phyloP scores from a whole-genome alignment of 345 rosid species.

The Isatis tinctoria region DNA sequence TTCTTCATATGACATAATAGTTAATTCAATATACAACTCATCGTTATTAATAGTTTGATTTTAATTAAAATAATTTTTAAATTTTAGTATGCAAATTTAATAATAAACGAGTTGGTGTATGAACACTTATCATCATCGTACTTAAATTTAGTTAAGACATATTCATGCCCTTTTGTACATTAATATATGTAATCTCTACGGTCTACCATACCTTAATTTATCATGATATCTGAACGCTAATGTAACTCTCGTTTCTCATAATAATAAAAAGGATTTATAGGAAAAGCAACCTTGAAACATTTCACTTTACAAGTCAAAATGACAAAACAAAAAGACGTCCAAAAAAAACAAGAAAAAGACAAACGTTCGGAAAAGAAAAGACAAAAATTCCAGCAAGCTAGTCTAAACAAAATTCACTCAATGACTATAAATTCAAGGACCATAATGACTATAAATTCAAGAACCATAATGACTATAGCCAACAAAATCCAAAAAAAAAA shows the following conservation, averaged over 20 bases:
- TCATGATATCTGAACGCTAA: neutral
- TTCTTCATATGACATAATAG: neutral
- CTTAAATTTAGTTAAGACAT: neutral
- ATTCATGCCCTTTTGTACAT: neutral
- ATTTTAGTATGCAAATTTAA: no score
- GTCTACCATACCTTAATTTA: no score
- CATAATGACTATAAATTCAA: neutral
- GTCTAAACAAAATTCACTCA: neutral
- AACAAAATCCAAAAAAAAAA: neutral
- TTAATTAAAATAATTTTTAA: no score
- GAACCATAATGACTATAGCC: slow-evolving; percentile 1
- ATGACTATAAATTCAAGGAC: neutral
- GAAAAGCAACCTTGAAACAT: slow-evolving; percentile 1
- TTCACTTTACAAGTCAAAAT: slow-evolving; percentile 7
- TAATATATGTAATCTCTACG: neutral
- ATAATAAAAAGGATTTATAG: neutral
- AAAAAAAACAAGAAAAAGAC: neutral
- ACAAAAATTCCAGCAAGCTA: neutral
- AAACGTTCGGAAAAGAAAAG: neutral
- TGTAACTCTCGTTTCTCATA: neutral
- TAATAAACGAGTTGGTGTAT: neutral
- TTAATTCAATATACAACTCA: neutral
- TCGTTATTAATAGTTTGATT: neutral
- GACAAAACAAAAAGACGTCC: neutral
- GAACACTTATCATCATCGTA: neutral